Conservation (phyloP, 768 basidiomycete genomes). For the Porpolomopsis calyptriformis region DNA sequence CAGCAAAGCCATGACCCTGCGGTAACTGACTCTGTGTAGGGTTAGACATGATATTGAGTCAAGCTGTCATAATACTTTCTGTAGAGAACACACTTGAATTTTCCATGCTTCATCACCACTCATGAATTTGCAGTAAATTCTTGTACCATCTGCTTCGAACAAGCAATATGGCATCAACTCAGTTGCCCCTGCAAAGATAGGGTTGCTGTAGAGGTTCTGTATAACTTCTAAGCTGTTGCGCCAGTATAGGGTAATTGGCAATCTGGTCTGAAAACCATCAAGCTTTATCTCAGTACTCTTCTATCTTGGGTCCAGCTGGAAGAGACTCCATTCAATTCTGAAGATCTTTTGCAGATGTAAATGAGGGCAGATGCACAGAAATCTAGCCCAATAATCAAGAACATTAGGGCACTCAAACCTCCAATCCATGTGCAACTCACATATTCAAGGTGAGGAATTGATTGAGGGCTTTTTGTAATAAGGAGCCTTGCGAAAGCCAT, state of each 20-base stretch:
- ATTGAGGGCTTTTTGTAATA: slow-evolving; percentile 21
- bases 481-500: slow-evolving; percentile 18
- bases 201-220: background rate
- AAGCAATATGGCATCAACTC: background rate
- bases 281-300: background rate
- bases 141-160: background rate
- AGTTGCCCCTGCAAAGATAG: background rate
- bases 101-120: background rate
- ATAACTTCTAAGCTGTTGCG: background rate
- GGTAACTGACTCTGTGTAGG: background rate
- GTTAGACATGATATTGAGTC: background rate
- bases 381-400: background rate
- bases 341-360: slow-evolving; percentile 3
- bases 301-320: background rate
- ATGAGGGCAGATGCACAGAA: slow-evolving; percentile 8
- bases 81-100: background rate
- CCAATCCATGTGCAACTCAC: slow-evolving; percentile 11
- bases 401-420: background rate
- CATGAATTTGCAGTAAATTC: background rate
- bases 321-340: background rate
- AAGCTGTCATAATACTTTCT: background rate
- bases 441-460: slow-evolving; percentile 16
- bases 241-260: background rate
- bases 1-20: slow-evolving; percentile 12
- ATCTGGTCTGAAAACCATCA: background rate